Evolutionary conservation across 2,329 filamentous ascomycete species (phyloP), one percentile per base, ranked within the genome.

Genomic region (Colletotrichum tropicicola): DNA sequence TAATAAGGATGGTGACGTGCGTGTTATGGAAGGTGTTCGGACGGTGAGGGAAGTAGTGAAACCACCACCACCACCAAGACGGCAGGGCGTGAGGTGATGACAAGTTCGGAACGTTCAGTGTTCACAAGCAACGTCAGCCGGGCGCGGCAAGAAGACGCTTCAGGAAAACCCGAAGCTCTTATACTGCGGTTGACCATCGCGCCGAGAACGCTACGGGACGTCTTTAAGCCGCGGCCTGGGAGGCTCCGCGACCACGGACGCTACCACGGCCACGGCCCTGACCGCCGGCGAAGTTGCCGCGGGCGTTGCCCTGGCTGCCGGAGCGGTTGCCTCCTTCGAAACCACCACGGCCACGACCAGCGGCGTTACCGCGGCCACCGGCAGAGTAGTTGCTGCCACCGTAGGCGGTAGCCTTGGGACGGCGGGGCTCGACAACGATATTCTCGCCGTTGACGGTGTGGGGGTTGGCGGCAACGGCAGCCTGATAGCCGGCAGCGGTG

Each of bases 401-500:
- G 69, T 90, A 92, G 59, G 89, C 87, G 68, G 83, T 86, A 47
- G 89, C 83, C 79, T 93, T 93, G 71, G 91, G 88, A 70, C 93
- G 93, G 68, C 96, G 94, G 76, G 95, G 92, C 81, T 98, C 96
- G 60, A 99, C 92, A 67, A 88, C 85, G 72, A 99, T 91, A 73
- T 88, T 90, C 78, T 97, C 91, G 70, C 89, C 91, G 72, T 91
- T 92, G 68, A 99, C 88, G 45, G 87, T 86, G 80, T 97, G 93
- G 35, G 95, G 95, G 82, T 97, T 98, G 71, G 91, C 91, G 66
- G 87, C 87, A 37, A 93, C 85, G 44, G 96, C 96, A 68, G 92
- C 91, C 77, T 93, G 87, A 80, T 97, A 98, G 48, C 89, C 93
- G 59, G 94, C 89, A 21, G 88, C 76, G 48, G 91, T 92, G 74